Evolutionary conservation across 768 basidiomycete species (phyloP).

Genomic region (Pleurotus giganteus): DNA sequence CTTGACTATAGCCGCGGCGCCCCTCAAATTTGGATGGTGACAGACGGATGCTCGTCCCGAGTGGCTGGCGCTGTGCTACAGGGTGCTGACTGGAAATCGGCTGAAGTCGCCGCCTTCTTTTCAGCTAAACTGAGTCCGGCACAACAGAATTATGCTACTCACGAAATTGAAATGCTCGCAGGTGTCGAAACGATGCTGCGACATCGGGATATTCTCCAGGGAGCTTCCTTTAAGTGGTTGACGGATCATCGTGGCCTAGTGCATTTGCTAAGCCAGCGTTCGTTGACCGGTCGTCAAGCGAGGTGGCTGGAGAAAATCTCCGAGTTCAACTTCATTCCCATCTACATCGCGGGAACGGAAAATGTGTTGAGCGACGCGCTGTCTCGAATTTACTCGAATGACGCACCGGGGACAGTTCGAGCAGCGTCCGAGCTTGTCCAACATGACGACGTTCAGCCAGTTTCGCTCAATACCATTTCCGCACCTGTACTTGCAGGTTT

Average conservation of each 20-base stretch:
- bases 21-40: constrained; percentile 16
- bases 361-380: constrained; percentile 29
- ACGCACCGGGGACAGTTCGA: constrained; percentile 12
- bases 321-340: constrained; percentile 16
- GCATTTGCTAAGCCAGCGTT: constrained; percentile 8
- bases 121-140: constrained; percentile 21
- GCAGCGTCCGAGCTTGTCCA: constrained; percentile 15
- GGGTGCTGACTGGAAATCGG: constrained; percentile 16
- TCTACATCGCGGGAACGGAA: constrained; percentile 14
- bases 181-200: constrained; percentile 12
- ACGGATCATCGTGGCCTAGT: constrained; percentile 12
- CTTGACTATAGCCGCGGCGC: constrained; percentile 12
- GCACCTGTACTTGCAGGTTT: constrained; percentile 13
- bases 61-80: constrained; percentile 11
- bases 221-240: constrained; percentile 9
- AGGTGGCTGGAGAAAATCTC: constrained; percentile 14
- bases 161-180: constrained; percentile 20
- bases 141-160: constrained; percentile 27
- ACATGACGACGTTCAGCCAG: background rate
- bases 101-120: constrained; percentile 25
- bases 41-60: constrained; percentile 17
- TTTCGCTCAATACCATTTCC: background rate
- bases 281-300: constrained; percentile 12
- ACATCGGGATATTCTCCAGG: constrained; percentile 11
- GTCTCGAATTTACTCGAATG: constrained; percentile 21